Percentiles rank a stretch among this genome's conserved stretches.
Conservation (phyloP, 2,329 filamentous ascomycete species). For the Arthrobotrys pseudoclavata region DNA sequence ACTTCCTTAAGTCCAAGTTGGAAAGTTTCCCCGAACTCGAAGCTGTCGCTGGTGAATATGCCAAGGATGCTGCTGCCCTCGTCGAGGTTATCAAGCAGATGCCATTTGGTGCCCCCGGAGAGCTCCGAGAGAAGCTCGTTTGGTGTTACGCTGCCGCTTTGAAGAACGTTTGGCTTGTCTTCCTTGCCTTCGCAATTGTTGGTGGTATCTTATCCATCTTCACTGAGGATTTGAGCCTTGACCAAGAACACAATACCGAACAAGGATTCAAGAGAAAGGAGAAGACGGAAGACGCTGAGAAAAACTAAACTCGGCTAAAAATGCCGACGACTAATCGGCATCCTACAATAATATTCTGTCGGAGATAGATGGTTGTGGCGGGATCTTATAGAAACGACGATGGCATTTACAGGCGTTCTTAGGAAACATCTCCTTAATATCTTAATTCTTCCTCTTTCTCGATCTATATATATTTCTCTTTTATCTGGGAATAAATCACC, state of each 20-base stretch:
- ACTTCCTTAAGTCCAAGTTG: constrained; percentile 72
- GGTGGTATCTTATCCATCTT: constrained; percentile 71
- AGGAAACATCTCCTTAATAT: constrained; percentile 1
- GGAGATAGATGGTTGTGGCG: background rate
- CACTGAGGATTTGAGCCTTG: constrained; percentile 70
- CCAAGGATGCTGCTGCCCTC: constrained; percentile 73
- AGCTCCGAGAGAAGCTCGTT: constrained; percentile 68
- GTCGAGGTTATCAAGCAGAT: constrained; percentile 73
- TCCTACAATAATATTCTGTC: background rate
- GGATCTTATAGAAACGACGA: background rate
- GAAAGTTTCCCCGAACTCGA: constrained; percentile 68
- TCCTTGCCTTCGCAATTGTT: constrained; percentile 70
- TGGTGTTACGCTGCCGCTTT: constrained; percentile 72
- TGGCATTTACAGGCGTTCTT: constrained; percentile 34
- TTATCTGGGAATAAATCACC: constrained; percentile 11
- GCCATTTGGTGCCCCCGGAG: constrained; percentile 65
- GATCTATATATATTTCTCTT: background rate
- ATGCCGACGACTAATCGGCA: background rate
- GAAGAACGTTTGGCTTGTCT: constrained; percentile 72
- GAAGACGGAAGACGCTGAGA: constrained; percentile 58
- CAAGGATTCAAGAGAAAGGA: constrained; percentile 69
- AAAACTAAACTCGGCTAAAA: constrained; percentile 5
- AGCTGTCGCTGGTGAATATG: constrained; percentile 69
- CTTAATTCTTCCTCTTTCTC: background rate
- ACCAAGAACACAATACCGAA: constrained; percentile 68